phyloP scores from a whole-genome alignment of 257 asterid genomes.

The Primulina huaijiensis region DNA sequence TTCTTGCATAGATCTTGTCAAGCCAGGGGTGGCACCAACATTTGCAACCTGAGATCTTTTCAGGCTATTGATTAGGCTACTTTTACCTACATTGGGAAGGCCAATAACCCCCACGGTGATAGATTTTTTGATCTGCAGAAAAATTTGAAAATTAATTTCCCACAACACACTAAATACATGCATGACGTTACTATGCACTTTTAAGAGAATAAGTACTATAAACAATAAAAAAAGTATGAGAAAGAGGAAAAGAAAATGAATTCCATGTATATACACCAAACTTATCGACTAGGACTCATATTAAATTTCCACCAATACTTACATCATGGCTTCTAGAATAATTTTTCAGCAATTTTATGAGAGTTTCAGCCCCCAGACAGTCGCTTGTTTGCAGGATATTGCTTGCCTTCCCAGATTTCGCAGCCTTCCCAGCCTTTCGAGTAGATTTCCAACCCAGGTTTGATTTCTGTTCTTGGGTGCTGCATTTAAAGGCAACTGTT shows the following conservation, averaged over 20 bases:
- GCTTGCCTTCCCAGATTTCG: constrained; percentile 34
- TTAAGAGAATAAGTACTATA: neutral
- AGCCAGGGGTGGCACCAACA: constrained; percentile 94
- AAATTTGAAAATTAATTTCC: constrained; percentile 21
- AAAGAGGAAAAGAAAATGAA: neutral
- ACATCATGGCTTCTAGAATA: constrained; percentile 79
- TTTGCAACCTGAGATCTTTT: constrained; percentile 86
- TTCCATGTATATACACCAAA: neutral
- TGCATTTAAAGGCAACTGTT: constrained; percentile 86
- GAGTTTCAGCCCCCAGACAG: constrained; percentile 91
- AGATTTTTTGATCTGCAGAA: constrained; percentile 77
- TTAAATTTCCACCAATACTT: constrained; percentile 11
- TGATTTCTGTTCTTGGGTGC: constrained; percentile 92
- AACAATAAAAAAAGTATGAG: neutral
- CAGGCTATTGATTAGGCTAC: constrained; percentile 89
- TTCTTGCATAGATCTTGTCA: constrained; percentile 95
- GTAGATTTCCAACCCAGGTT: constrained; percentile 94
- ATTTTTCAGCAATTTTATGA: constrained; percentile 73
- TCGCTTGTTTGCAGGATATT: constrained; percentile 75
- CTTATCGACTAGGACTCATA: neutral
- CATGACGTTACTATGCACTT: neutral
- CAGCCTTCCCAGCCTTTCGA: constrained; percentile 47
- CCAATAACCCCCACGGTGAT: constrained; percentile 93
- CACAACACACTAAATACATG: neutral
- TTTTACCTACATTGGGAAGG: constrained; percentile 97